phyloP scores from a whole-genome alignment of 305 asterid genomes.

The Fraxinus paxiana region DNA sequence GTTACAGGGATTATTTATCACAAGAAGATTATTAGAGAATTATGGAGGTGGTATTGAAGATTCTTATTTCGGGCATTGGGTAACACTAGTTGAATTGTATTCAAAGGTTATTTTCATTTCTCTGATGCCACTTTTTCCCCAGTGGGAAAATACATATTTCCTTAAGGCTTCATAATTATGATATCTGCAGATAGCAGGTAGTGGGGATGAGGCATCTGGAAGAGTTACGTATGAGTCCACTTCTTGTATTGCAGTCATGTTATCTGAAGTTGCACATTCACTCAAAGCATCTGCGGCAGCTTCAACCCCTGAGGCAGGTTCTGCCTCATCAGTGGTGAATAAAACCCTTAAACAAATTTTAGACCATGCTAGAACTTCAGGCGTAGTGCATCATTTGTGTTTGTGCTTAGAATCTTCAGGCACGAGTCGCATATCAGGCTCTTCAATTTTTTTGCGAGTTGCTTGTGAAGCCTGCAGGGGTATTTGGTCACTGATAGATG shows the following conservation, averaged over 20 bases:
- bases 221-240: constrained; percentile 75
- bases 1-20: constrained; percentile 72
- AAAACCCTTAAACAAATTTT: constrained; percentile 54
- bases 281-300: constrained; percentile 58
- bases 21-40: constrained; percentile 64
- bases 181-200: constrained; percentile 58
- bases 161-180: constrained; percentile 25
- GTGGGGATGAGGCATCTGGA: constrained; percentile 64
- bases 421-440: constrained; percentile 76
- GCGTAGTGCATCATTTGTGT: constrained; percentile 55
- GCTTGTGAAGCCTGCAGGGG: constrained; percentile 93
- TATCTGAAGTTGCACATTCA: constrained; percentile 67
- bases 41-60: constrained; percentile 53
- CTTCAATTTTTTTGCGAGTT: constrained; percentile 80
- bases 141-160: constrained; percentile 19
- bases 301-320: constrained; percentile 44
- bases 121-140: constrained; percentile 3
- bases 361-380: constrained; percentile 73
- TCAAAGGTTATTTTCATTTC: constrained; percentile 63
- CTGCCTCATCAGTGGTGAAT: constrained; percentile 41
- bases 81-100: constrained; percentile 57
- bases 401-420: constrained; percentile 87
- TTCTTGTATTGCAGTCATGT: constrained; percentile 74
- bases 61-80: constrained; percentile 72
- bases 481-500: constrained; percentile 75